Evolutionary conservation across 1,284 basidiomycete species (phyloP), one percentile per base, ranked within the genome.

Genomic region (Cerrena zonata): DNA sequence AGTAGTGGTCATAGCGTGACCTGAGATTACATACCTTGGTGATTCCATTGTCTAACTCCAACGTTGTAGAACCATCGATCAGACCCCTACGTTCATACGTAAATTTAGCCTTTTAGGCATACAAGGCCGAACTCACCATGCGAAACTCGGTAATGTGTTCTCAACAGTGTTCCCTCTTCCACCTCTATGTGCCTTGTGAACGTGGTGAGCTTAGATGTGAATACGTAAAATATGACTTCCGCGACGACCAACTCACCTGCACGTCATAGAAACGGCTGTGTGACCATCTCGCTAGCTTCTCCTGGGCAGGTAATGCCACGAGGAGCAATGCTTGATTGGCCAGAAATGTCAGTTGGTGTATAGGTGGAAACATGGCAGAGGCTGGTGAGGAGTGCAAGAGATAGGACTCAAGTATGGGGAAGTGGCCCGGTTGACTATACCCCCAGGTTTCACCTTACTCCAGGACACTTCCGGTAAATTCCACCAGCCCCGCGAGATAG

Each of bases 41-140:
- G 49, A 89, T 75, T 3, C 84, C 85, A 60, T 87, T 86, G 65
- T 90, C 89, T 54, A 90, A 65, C 66, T 91, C 88, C 21, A 91
- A 72, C 0, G 86, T 86, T 1, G 82, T 84, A 15, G 81, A 79
- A 25, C 88, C 88, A 58, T 86, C 78, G 38, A 89, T 78, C 51
- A 89, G 70, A 36, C 78, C 85, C 82, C 83, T 83, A 49, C 24
- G 44, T 40, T n/a, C 50, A 19, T 41, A 19, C 23, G 18, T 45
- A 41, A 25, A 53, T 51, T 55, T 46, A 40, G 49, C 46, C 23
- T 41, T 11, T 37, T 42, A 47, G 22, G n/a, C 49, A 39, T 43
- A 51, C 39, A 41, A 45, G 41, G 26, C 45, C 40, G 30, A 51
- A 56, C 69, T 54, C 69, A 86, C 85, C 84, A 86, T 54, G 86